Evolutionary conservation across 2,329 filamentous ascomycete genomes (phyloP).

Genomic region (Sarocladium strictum): DNA sequence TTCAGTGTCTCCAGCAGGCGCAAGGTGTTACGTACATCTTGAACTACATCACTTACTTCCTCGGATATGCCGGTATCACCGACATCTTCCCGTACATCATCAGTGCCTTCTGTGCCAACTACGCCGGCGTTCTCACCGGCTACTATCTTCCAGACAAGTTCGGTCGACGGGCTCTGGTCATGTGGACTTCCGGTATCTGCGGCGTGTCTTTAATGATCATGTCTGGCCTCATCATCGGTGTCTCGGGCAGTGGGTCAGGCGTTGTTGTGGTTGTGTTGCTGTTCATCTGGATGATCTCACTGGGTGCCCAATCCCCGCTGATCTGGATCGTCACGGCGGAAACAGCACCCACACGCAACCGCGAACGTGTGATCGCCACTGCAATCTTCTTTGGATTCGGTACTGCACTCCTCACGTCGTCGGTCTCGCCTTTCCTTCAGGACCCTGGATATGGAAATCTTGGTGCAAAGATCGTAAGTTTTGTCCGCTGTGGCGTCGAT

Average conservation of each 20-base stretch:
- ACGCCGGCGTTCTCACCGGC: neutral
- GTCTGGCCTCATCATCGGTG: neutral
- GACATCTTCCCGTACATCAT: conserved; percentile 5
- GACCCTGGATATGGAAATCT: neutral
- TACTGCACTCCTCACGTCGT: neutral
- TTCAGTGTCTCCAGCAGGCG: neutral
- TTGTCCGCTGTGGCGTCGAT: too few species aligned
- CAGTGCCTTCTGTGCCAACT: neutral
- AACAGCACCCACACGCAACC: neutral
- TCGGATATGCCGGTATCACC: neutral
- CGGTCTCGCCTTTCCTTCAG: neutral
- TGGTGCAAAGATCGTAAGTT: neutral
- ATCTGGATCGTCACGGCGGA: neutral
- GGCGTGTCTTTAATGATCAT: neutral
- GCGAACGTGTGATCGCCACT: neutral
- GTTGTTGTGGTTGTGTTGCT: neutral
- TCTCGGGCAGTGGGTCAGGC: neutral
- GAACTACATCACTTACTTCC: conserved; percentile 1
- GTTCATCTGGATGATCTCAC: neutral
- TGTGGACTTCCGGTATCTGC: neutral
- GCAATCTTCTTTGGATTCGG: neutral
- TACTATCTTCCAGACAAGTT: neutral
- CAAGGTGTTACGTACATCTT: conserved; percentile 1
- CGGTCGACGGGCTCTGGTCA: neutral
- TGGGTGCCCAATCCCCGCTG: neutral